Conservation (phyloP, 768 basidiomycete genomes). For the Pleurotus ostreatus region DNA sequence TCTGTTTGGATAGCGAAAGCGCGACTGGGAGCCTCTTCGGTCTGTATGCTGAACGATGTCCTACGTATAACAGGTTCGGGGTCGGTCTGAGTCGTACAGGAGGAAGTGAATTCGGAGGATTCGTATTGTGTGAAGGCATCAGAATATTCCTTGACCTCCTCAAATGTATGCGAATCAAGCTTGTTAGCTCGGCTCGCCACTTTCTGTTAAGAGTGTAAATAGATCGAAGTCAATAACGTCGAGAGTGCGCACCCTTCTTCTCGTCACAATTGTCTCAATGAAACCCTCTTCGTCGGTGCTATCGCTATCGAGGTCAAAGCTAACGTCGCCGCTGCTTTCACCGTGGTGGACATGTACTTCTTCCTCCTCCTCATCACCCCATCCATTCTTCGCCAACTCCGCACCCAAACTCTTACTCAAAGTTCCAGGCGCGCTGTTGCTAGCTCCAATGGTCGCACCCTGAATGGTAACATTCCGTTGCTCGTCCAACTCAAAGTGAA, state of each 20-base stretch:
- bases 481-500: constrained; percentile 93
- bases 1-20: constrained; percentile 29
- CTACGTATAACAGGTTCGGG: constrained; percentile 45
- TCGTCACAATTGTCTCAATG: constrained; percentile 85
- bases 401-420: constrained; percentile 75
- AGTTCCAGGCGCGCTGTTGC: constrained; percentile 51
- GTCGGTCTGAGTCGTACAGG: constrained; percentile 57
- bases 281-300: constrained; percentile 66
- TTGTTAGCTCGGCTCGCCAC: constrained; percentile 58
- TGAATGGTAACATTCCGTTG: constrained; percentile 50
- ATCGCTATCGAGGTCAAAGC: constrained; percentile 42
- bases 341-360: constrained; percentile 30
- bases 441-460: constrained; percentile 29
- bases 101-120: constrained; percentile 42
- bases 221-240: constrained; percentile 8
- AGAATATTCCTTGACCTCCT: constrained; percentile 71
- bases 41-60: constrained; percentile 52
- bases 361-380: constrained; percentile 35
- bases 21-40: constrained; percentile 34
- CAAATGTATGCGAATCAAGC: constrained; percentile 44
- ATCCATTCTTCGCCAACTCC: constrained; percentile 51
- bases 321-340: constrained; percentile 24
- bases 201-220: constrained; percentile 42
- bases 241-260: constrained; percentile 52
- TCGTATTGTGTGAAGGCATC: constrained; percentile 76